phyloP scores from a whole-genome alignment of 768 basidiomycete genomes.

The Mycena epipterygia region DNA sequence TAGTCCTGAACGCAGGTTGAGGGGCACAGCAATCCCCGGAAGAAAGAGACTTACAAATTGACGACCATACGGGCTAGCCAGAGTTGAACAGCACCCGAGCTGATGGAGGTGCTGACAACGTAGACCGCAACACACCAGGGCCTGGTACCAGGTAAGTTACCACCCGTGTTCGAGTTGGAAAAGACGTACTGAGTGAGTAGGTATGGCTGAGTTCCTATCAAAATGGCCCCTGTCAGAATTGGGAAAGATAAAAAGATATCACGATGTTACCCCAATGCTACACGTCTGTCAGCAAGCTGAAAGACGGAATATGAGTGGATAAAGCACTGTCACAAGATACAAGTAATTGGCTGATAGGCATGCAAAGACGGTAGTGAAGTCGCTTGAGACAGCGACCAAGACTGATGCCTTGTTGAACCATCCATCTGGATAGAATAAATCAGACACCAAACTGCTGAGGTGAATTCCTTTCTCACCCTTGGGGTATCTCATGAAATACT shows the following conservation, averaged over 20 bases:
- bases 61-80: slow-evolving; percentile 4
- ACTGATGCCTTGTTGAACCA: neutral
- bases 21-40: neutral
- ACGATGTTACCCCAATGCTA: no score
- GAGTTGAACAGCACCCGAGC: neutral
- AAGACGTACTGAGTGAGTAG: no score
- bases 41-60: neutral
- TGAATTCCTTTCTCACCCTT: no score
- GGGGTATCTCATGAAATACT: neutral
- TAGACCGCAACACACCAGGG: neutral
- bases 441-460: no score
- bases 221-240: no score
- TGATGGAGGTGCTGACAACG: neutral
- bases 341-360: neutral
- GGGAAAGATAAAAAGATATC: no score
- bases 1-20: neutral
- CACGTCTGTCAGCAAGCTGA: no score
- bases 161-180: no score
- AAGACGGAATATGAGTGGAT: no score
- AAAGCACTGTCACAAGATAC: neutral
- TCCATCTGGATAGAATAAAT: neutral
- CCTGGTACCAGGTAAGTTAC: neutral
- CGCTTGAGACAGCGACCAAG: neutral
- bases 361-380: neutral
- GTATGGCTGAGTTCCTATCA: no score